These are phyloP conservation scores for Clarireedia monteithiana DNA, from an alignment of 2,329 filamentous ascomycete genomes.

Conservation along the genomic window DNA sequence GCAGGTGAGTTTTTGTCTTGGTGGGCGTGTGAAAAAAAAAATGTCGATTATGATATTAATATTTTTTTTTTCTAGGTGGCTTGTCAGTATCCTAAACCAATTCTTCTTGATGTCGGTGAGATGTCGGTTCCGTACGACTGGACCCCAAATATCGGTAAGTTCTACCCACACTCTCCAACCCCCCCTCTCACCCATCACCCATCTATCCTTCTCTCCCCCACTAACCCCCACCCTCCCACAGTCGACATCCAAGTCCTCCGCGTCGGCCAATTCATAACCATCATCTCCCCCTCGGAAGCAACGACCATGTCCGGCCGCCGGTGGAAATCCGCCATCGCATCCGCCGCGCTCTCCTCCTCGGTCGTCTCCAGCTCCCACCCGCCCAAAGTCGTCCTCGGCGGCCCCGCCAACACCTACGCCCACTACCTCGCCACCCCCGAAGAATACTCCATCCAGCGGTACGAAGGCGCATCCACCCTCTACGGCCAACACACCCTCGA, in stretches of 20 bases:
- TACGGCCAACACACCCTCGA: conserved; percentile 76
- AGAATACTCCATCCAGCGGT: conserved; percentile 78
- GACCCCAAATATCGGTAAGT: conserved; percentile 80
- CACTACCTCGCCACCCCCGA: conserved; percentile 70
- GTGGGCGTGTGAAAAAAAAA: no score
- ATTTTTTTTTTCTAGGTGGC: no score
- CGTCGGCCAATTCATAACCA: conserved; percentile 75
- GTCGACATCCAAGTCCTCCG: conserved; percentile 83
- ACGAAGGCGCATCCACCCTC: conserved; percentile 90
- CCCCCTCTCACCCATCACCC: no score
- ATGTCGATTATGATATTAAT: no score
- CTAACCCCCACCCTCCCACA: no score
- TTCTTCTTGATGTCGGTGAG: conserved; percentile 82
- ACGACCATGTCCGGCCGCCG: conserved; percentile 88
- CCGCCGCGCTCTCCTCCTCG: conserved; percentile 39
- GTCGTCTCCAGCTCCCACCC: conserved; percentile 35
- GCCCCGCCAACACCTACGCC: conserved; percentile 84
- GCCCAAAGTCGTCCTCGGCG: conserved; percentile 76
- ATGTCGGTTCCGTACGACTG: conserved; percentile 72
- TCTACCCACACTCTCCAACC: conserved; percentile 73
- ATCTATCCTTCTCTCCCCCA: no score
- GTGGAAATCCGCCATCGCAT: conserved; percentile 66
- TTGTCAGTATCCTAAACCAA: conserved; percentile 76
- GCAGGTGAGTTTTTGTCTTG: conserved; percentile 42
- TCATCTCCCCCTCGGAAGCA: conserved; percentile 79